A percentile compares a stretch with the other conserved stretches of the same genome.
phyloP scores from a whole-genome alignment of 345 rosid species.

The Sisymbrium irio region DNA sequence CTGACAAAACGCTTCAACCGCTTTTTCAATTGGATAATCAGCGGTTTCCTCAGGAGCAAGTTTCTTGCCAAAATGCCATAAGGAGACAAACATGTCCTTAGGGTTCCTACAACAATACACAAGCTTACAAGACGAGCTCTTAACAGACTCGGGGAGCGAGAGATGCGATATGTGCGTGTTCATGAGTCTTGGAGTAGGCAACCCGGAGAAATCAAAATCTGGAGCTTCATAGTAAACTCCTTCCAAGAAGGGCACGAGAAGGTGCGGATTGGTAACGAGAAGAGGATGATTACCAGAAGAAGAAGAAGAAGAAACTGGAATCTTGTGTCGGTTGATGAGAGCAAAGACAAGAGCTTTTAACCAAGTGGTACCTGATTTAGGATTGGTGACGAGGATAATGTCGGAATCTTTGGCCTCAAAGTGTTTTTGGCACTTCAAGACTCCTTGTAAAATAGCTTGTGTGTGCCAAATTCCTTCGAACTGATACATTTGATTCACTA shows the following conservation, averaged over 20 bases:
- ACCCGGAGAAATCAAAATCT: constrained; percentile 19
- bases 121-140: constrained; percentile 42
- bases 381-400: constrained; percentile 44
- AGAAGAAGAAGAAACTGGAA: constrained; percentile 16
- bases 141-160: constrained; percentile 41
- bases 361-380: constrained; percentile 68
- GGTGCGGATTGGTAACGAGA: constrained; percentile 48
- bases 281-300: constrained; percentile 42
- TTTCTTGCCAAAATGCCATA: constrained; percentile 56
- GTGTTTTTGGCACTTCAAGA: constrained; percentile 35
- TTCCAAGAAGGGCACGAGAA: constrained; percentile 52
- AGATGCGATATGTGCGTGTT: constrained; percentile 39
- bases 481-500: constrained; percentile 34
- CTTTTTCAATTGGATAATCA: constrained; percentile 31
- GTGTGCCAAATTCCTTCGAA: constrained; percentile 53
- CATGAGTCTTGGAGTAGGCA: constrained; percentile 44
- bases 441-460: constrained; percentile 14
- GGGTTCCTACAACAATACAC: constrained; percentile 60
- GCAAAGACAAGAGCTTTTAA: constrained; percentile 50
- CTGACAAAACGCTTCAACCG: constrained; percentile 44
- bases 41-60: constrained; percentile 31
- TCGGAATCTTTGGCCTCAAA: constrained; percentile 46
- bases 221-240: constrained; percentile 19
- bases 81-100: constrained; percentile 54
- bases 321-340: constrained; percentile 35